These are phyloP conservation scores for Scenedesmus sp. DNA, from an alignment of 163 green algal species.

Conservation along the genomic window DNA sequence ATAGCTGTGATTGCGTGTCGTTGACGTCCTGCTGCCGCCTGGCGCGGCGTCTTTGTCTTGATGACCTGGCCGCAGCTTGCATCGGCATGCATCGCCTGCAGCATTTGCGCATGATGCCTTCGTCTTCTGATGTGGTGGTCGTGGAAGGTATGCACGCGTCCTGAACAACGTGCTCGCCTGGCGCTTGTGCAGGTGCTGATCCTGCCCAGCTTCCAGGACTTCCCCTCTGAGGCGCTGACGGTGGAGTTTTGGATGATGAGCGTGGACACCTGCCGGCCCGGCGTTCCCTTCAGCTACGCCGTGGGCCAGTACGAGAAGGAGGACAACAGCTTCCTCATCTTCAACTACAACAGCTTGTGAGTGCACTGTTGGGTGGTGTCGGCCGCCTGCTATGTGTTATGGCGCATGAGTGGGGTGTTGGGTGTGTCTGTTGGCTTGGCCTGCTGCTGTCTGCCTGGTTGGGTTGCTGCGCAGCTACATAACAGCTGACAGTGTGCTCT, in stretches of 20 bases:
- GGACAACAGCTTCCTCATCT: slow-evolving; percentile 93
- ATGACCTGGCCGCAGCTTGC: no score
- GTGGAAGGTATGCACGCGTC: no score
- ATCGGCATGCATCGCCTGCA: background rate
- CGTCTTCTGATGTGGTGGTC: no score
- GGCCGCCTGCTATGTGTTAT: background rate
- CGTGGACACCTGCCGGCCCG: slow-evolving; percentile 84
- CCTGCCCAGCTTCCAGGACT: slow-evolving; percentile 80
- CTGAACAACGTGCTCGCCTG: background rate
- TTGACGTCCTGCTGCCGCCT: no score
- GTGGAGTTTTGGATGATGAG: slow-evolving; percentile 95
- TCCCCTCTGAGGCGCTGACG: slow-evolving; percentile 82
- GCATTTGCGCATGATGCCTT: no score
- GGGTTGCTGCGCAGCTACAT: no score
- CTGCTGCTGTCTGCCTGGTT: no score
- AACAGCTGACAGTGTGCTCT: no score
- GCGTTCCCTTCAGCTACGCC: slow-evolving; percentile 89
- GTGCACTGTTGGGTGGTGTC: background rate
- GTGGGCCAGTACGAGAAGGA: slow-evolving; percentile 67
- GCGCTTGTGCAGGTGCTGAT: slow-evolving; percentile 78
- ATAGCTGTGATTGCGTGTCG: no score
- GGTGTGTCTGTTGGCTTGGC: background rate
- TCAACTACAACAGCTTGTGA: slow-evolving; percentile 91
- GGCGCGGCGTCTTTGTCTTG: no score
- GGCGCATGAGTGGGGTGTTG: background rate